Conservation (phyloP, 805 yeast species). For the Metschnikowia continentalis region DNA sequence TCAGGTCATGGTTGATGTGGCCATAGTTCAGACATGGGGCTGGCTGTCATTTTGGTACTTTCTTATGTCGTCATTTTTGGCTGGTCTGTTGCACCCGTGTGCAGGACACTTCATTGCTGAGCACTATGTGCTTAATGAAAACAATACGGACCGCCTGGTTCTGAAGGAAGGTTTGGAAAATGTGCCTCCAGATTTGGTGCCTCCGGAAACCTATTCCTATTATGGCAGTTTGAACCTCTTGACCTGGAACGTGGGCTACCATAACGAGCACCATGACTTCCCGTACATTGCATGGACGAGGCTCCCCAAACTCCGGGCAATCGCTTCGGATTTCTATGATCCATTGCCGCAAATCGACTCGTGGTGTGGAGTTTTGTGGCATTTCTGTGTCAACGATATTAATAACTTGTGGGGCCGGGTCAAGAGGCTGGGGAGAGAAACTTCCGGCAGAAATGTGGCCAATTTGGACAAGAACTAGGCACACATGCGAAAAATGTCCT, state of each 20-base stretch:
- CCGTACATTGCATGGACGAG: slow-evolving; percentile 91
- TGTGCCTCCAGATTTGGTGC: slow-evolving; percentile 34
- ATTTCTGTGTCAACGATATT: slow-evolving; percentile 64
- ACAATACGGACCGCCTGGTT: slow-evolving; percentile 42
- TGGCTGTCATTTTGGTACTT: slow-evolving; percentile 61
- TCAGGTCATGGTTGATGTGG: slow-evolving; percentile 56
- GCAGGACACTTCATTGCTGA: slow-evolving; percentile 97
- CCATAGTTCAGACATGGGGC: slow-evolving; percentile 62
- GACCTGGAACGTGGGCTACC: slow-evolving; percentile 93
- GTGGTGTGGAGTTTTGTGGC: slow-evolving; percentile 73
- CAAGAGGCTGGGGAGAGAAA: slow-evolving; percentile 49
- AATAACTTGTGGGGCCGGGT: slow-evolving; percentile 80
- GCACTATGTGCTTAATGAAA: slow-evolving; percentile 65
- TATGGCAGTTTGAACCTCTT: slow-evolving; percentile 74
- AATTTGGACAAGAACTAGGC: slow-evolving; percentile 16
- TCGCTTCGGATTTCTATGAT: slow-evolving; percentile 78
- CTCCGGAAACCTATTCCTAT: slow-evolving; percentile 82
- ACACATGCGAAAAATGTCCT: no score
- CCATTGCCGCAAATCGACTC: slow-evolving; percentile 73
- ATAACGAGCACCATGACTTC: slow-evolving; percentile 93
- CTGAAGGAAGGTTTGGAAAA: slow-evolving; percentile 20
- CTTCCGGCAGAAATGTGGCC: slow-evolving; percentile 28
- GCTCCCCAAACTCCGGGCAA: slow-evolving; percentile 55
- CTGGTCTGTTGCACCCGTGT: slow-evolving; percentile 89
- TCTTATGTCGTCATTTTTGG: slow-evolving; percentile 72